These are phyloP conservation scores for Fusarium odoratissimum DNA, from an alignment of 2,329 filamentous ascomycete genomes.

Conservation along the genomic window DNA sequence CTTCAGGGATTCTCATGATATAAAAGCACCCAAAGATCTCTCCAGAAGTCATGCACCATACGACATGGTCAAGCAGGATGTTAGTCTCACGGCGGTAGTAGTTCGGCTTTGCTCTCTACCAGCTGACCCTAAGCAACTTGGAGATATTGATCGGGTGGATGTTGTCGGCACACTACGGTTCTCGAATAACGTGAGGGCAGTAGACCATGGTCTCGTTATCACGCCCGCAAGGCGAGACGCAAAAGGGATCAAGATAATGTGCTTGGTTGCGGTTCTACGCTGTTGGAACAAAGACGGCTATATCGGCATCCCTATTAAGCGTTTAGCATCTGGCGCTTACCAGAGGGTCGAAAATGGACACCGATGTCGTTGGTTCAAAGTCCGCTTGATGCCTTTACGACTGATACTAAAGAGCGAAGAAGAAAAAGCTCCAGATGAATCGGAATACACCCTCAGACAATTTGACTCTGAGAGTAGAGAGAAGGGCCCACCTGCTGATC, in stretches of 20 bases:
- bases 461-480: constrained; percentile 7
- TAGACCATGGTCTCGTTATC: constrained; percentile 13
- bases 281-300: constrained; percentile 21
- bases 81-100: constrained; percentile 1
- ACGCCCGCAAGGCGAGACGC: neutral
- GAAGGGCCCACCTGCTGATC: constrained; percentile 16
- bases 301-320: constrained; percentile 15
- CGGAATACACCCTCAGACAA: neutral
- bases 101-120: constrained; percentile 11
- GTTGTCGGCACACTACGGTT: constrained; percentile 6
- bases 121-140: neutral
- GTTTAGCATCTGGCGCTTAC: neutral
- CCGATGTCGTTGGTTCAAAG: constrained; percentile 14
- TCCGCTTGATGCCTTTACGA: constrained; percentile 10
- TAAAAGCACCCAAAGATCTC: neutral
- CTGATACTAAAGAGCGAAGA: neutral
- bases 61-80: constrained; percentile 11
- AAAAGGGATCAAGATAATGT: constrained; percentile 17
- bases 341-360: constrained; percentile 17
- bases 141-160: neutral
- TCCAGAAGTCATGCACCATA: neutral
- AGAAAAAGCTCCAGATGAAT: neutral
- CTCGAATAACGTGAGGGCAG: constrained; percentile 8
- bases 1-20: constrained; percentile 12
- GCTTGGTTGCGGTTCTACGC: neutral